Evolutionary conservation across 306 rosid genomes (phyloP).

Genomic region (Fagus sylvatica): DNA sequence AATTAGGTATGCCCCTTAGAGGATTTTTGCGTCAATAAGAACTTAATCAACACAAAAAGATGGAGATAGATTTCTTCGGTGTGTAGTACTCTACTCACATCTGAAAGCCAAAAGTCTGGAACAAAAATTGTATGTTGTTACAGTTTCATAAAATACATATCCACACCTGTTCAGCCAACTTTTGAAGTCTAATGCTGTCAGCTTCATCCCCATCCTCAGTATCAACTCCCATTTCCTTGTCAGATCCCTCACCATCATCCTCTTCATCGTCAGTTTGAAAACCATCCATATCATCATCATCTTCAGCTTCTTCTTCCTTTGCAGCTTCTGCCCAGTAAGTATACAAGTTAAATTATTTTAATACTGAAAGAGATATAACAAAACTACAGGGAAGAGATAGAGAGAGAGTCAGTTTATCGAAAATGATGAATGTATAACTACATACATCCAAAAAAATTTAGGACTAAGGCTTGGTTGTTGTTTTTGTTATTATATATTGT

Average conservation of each 20-base stretch:
- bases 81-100: no score
- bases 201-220: constrained; percentile 86
- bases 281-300: constrained; percentile 96
- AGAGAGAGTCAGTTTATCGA: background rate
- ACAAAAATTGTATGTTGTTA: background rate
- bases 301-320: constrained; percentile 84
- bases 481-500: no score
- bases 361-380: background rate
- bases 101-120: background rate
- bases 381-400: background rate
- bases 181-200: constrained; percentile 66
- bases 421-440: no score
- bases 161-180: constrained; percentile 89
- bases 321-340: constrained; percentile 65
- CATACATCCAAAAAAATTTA: no score
- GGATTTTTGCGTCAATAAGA: background rate
- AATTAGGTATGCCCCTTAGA: background rate
- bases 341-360: constrained; percentile 2
- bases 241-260: constrained; percentile 80
- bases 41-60: background rate
- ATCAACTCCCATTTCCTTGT: constrained; percentile 91
- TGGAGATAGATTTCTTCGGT: background rate
- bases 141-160: background rate
- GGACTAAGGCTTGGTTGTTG: no score
- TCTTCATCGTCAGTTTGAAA: constrained; percentile 84